A percentile compares a stretch with the other conserved stretches of the same genome.
phyloP scores from a whole-genome alignment of 2,329 filamentous ascomycete species.

The Cyclaneusma minus region DNA sequence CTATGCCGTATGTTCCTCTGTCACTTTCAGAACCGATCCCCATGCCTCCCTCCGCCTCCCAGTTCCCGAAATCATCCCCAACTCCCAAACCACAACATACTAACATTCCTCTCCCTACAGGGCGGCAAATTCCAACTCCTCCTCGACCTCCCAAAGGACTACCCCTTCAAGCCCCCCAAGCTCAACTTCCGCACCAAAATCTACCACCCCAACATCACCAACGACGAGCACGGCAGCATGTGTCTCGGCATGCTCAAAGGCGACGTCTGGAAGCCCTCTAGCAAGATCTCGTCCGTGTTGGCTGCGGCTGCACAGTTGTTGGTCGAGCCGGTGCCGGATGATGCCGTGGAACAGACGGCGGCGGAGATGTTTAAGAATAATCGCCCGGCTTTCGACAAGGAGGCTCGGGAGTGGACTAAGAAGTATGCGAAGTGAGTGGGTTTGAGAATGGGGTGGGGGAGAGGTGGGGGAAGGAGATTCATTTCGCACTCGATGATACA shows the following conservation, averaged over 20 bases:
- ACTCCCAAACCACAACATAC: background rate
- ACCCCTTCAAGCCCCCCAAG: slow-evolving; percentile 59
- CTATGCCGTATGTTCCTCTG: slow-evolving; percentile 38
- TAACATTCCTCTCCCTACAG: no score
- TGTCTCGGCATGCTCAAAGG: slow-evolving; percentile 56
- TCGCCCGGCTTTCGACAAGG: slow-evolving; percentile 44
- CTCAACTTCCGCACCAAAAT: slow-evolving; percentile 58
- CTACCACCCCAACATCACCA: slow-evolving; percentile 63
- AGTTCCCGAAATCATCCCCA: background rate
- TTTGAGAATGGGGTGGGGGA: background rate
- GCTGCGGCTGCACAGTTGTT: slow-evolving; percentile 49
- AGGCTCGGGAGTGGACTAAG: slow-evolving; percentile 51
- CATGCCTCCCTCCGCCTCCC: background rate
- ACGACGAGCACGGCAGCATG: slow-evolving; percentile 61
- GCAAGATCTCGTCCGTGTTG: slow-evolving; percentile 49
- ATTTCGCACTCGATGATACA: no score
- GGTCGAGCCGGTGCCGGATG: slow-evolving; percentile 52
- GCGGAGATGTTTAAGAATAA: slow-evolving; percentile 56
- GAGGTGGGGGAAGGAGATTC: background rate
- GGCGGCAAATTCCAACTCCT: slow-evolving; percentile 51
- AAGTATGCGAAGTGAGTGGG: slow-evolving; percentile 35
- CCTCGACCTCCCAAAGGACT: slow-evolving; percentile 51
- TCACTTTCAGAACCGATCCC: background rate
- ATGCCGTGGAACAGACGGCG: slow-evolving; percentile 53
- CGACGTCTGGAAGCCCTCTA: slow-evolving; percentile 61